phyloP scores from a whole-genome alignment of 1,284 basidiomycete species.

The Prillingera fragicola region DNA sequence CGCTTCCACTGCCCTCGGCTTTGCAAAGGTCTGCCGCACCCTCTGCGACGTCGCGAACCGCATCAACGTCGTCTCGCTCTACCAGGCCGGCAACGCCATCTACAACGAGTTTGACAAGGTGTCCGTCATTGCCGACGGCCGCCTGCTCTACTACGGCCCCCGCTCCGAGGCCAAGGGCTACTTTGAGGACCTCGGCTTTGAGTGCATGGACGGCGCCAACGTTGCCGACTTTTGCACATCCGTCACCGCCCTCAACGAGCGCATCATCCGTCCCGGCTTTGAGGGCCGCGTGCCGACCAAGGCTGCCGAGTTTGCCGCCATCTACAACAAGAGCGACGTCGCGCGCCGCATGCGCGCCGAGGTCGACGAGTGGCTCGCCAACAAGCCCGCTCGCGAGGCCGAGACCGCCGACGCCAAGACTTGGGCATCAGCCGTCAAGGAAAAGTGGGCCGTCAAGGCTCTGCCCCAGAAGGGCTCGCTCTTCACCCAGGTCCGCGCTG shows the following conservation, averaged over 20 bases:
- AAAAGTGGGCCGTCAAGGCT: conserved; percentile 11
- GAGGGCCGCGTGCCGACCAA: conserved; percentile 55
- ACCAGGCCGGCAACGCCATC: conserved; percentile 58
- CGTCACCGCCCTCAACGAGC: conserved; percentile 58
- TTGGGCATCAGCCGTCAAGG: conserved; percentile 26
- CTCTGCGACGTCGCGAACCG: conserved; percentile 71
- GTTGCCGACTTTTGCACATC: conserved; percentile 58
- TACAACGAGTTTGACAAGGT: conserved; percentile 55
- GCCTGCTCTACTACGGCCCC: conserved; percentile 74
- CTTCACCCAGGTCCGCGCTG: conserved; percentile 35
- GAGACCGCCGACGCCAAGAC: conserved; percentile 21
- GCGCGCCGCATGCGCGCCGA: conserved; percentile 31
- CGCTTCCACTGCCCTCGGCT: conserved; percentile 77
- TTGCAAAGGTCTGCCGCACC: conserved; percentile 63
- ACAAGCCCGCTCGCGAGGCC: conserved; percentile 13
- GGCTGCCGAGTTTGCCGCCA: conserved; percentile 55
- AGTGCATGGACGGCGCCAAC: conserved; percentile 46
- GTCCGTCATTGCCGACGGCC: conserved; percentile 68
- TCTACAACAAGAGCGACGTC: conserved; percentile 31
- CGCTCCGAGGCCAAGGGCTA: conserved; percentile 65
- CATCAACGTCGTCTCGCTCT: conserved; percentile 73
- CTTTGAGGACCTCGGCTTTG: conserved; percentile 73
- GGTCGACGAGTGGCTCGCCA: conserved; percentile 29
- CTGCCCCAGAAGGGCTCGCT: conserved; percentile 26
- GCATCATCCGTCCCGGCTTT: conserved; percentile 53